A percentile compares a stretch with the other conserved stretches of the same genome.
Evolutionary conservation across 768 basidiomycete genomes (phyloP).

Genomic region (Trichaptum fuscoviolaceum): DNA sequence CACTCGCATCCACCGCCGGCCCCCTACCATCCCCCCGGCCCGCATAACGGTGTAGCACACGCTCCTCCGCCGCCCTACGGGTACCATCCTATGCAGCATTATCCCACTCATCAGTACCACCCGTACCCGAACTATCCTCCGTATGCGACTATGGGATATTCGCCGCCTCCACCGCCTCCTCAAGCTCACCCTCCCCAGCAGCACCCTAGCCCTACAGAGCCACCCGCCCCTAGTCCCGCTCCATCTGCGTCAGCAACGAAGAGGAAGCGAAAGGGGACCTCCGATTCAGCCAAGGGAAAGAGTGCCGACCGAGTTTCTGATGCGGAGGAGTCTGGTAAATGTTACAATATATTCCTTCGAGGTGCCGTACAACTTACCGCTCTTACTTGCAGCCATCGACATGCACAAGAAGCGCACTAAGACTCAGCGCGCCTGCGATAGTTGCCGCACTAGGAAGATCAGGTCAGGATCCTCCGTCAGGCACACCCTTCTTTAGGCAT

Average conservation of each 20-base stretch:
- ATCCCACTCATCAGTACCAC: conserved; percentile 27
- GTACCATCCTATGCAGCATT: conserved; percentile 10
- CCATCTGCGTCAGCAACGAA: conserved; percentile 35
- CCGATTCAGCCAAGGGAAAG: conserved; percentile 34
- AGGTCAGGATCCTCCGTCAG: conserved; percentile 35
- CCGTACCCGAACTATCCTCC: conserved; percentile 54
- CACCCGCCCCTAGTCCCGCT: conserved; percentile 28
- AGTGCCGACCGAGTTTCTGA: conserved; percentile 41
- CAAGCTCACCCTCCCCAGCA: conserved; percentile 31
- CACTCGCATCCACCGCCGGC: conserved; percentile 28
- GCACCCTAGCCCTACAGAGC: conserved; percentile 28
- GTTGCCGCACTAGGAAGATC: conserved; percentile 87
- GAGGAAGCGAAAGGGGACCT: conserved; percentile 53
- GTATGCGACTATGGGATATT: conserved; percentile 64
- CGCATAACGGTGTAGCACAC: conserved; percentile 8
- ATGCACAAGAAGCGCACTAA: conserved; percentile 80
- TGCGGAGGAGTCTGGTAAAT: conserved; percentile 57
- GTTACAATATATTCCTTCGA: conserved; percentile 28
- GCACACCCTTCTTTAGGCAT: conserved; percentile 10
- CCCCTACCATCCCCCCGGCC: conserved; percentile 20
- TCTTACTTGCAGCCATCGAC: conserved; percentile 37
- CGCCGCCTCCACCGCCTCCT: conserved; percentile 27
- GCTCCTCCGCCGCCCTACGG: conserved; percentile 10
- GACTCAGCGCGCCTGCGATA: conserved; percentile 89
- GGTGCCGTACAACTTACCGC: background rate